Conservation (phyloP, 2,329 filamentous ascomycete genomes). For the Aspergillus novoparasiticus region DNA sequence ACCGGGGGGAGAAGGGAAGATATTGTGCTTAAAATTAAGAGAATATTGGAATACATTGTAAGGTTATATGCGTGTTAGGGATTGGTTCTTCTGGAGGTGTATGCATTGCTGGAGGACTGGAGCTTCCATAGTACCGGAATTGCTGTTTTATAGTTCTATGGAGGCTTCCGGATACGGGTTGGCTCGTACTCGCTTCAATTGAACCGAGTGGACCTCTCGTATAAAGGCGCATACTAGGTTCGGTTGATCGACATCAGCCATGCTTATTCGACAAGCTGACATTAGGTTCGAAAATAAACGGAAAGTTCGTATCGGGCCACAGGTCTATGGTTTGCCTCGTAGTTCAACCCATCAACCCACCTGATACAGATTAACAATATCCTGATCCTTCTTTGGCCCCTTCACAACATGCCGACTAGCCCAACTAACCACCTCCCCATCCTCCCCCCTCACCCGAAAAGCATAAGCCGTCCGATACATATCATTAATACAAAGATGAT, state of each 20-base stretch:
- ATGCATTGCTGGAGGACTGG: too few species aligned
- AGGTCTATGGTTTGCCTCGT: too few species aligned
- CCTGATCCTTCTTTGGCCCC: constrained; percentile 49
- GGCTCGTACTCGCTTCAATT: neutral
- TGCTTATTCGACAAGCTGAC: too few species aligned
- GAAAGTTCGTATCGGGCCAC: too few species aligned
- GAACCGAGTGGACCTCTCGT: neutral
- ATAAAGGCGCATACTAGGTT: neutral
- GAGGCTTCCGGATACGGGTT: neutral
- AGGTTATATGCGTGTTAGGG: neutral
- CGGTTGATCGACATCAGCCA: neutral
- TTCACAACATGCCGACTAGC: constrained; percentile 48
- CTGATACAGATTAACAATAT: constrained; percentile 46
- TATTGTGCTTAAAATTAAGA: neutral
- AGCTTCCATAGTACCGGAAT: neutral
- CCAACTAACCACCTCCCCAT: constrained; percentile 41
- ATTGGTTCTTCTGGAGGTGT: neutral
- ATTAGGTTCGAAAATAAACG: too few species aligned
- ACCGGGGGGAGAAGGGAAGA: neutral
- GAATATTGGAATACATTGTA: neutral
- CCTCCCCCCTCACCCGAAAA: constrained; percentile 39
- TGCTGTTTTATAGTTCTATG: neutral
- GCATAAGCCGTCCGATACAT: constrained; percentile 50
- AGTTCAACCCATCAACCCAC: constrained; percentile 4
- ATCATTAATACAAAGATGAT: constrained; percentile 50